A percentile compares a stretch with the other conserved stretches of the same genome.
These are phyloP conservation scores for Talaromyces borbonicus DNA, from an alignment of 495 filamentous ascomycete genomes.

Conservation along the genomic window DNA sequence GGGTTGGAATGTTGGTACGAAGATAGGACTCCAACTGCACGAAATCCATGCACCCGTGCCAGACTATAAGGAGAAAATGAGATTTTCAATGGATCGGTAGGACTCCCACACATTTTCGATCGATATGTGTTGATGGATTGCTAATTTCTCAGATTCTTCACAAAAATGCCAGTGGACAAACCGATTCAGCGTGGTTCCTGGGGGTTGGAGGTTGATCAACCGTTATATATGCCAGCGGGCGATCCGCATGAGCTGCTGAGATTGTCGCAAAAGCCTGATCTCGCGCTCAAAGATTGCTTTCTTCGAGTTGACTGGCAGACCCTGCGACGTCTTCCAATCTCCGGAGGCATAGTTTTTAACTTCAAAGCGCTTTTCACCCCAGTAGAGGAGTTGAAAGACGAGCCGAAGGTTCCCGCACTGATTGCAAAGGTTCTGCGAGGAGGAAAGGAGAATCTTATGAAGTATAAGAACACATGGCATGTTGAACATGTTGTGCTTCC, in stretches of 20 bases:
- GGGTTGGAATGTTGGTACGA: conserved; percentile 71
- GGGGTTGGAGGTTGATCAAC: conserved; percentile 69
- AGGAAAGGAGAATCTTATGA: conserved; percentile 65
- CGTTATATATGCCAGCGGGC: conserved; percentile 71
- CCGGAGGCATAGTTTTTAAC: conserved; percentile 72
- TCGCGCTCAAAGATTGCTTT: conserved; percentile 51
- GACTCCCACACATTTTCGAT: conserved; percentile 8
- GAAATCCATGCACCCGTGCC: conserved; percentile 73
- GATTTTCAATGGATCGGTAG: conserved; percentile 76
- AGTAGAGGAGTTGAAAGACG: conserved; percentile 58
- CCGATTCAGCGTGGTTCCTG: conserved; percentile 86
- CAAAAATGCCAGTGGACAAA: conserved; percentile 60
- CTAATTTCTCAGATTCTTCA: conserved; percentile 52
- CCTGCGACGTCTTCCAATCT: conserved; percentile 68
- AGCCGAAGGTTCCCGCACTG: conserved; percentile 63
- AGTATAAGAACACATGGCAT: conserved; percentile 83
- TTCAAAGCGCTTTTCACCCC: conserved; percentile 88
- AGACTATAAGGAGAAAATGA: conserved; percentile 87
- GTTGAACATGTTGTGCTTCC: conserved; percentile 68
- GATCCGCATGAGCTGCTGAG: conserved; percentile 56
- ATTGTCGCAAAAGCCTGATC: conserved; percentile 41
- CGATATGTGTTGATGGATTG: not conserved
- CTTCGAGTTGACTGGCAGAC: conserved; percentile 94
- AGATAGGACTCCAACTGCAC: conserved; percentile 62
- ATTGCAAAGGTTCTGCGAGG: conserved; percentile 57